Evolutionary conservation across 2,329 filamentous ascomycete genomes (phyloP), one percentile per base, ranked within the genome.

Genomic region (Xylariaceae sp.): DNA sequence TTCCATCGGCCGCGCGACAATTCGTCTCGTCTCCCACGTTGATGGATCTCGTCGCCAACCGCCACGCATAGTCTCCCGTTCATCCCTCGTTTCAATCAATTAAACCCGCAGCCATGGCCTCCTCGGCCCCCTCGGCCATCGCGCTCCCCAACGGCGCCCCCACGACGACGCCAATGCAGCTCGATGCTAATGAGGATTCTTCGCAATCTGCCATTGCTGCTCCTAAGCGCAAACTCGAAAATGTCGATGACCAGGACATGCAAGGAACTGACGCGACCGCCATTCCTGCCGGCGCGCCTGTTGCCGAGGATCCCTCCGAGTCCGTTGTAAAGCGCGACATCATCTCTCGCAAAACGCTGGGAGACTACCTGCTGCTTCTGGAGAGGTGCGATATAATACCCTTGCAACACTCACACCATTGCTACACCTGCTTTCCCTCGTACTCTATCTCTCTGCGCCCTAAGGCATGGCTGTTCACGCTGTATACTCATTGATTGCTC

Each of bases 161-260:
- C 59, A 58, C 59, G 54, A 57, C 59, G 23, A 60, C 66, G 58
- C 61, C 66, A 54, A 59, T 70, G 63, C 66, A 64, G 39, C 45
- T 62, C 11, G 61, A 56, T 55, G 45, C 64, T 45, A 57, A 64
- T 49, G 59, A 57, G 56, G 67, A 69, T 34, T 35, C 60, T 51
- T 66, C 67, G 64, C 70, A 67, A 57, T 66, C 65, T 49, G 59
- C 65, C 63, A 65, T 53, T 57, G 51, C 64, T 45, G 62, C 69
- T 18, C 63, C 63, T 55, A 73, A 73, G 69, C 71, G 71, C 67
- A 73, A 73, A 68, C 71, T 70, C 64, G 71, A 72, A 59, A 59
- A 63, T 17, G 65, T 62, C 60, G 63, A 69, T 30, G 65, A 64
- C 47, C 59, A 60, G 35, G 65, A 64, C 4, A 65, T 63, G 17